Evolutionary conservation across 805 yeast genomes (phyloP).

Genomic region (Starmerella tilneyi): DNA sequence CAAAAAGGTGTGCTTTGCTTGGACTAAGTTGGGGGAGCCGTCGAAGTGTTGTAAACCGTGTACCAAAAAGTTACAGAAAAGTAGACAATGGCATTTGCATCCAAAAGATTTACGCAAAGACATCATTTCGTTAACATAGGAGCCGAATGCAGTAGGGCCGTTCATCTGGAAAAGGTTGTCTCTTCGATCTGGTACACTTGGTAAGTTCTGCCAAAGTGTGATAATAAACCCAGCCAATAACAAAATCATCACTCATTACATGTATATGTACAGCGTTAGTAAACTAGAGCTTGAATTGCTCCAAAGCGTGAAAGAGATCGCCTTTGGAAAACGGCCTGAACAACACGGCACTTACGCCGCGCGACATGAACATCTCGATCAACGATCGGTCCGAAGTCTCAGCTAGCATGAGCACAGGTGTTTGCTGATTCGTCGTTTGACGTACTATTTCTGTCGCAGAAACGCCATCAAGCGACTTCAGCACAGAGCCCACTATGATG

Average conservation of each 20-base stretch:
- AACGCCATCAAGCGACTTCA: slow-evolving; percentile 51
- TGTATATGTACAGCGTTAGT: slow-evolving; percentile 1
- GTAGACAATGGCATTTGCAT: no score
- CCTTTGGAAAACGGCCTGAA: slow-evolving; percentile 91
- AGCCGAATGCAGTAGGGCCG: no score
- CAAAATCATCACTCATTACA: slow-evolving; percentile 4
- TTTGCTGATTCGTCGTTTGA: slow-evolving; percentile 57
- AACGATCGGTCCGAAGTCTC: slow-evolving; percentile 15
- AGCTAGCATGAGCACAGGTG: slow-evolving; percentile 65
- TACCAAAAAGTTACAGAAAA: no score
- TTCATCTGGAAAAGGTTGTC: no score
- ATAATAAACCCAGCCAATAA: no score
- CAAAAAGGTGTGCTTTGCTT: no score
- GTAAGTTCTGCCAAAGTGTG: no score
- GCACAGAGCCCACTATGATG: slow-evolving; percentile 47
- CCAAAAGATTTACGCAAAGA: no score
- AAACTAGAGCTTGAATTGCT: slow-evolving; percentile 5
- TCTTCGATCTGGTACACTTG: no score
- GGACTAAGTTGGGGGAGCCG: no score
- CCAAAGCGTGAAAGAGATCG: slow-evolving; percentile 63
- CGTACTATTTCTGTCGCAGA: slow-evolving; percentile 85
- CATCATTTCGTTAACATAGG: no score
- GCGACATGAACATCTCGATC: slow-evolving; percentile 45
- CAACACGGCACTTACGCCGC: slow-evolving; percentile 85
- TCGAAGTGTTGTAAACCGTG: no score